Evolutionary conservation across 1,284 basidiomycete genomes (phyloP), one percentile per base, ranked within the genome.

Genomic region (Papiliotrema terrestris): DNA sequence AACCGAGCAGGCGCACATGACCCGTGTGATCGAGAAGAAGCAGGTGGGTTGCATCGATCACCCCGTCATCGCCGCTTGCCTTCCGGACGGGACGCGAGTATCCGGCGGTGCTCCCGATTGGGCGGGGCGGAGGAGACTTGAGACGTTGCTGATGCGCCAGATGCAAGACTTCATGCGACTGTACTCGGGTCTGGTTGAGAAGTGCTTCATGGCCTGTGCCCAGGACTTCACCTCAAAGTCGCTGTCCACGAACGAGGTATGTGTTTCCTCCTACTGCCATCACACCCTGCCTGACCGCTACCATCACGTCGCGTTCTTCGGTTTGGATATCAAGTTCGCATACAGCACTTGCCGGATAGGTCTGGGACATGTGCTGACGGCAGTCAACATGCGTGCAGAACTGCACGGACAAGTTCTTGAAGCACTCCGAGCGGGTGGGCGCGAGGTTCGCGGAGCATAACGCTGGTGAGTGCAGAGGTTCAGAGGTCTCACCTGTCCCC

Each of bases 121-220:
- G 8, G 43, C 43, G 15, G 20, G 8, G 26, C n/a, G 5, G 46
- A 38, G n/a, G 5, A 36, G 14, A 6, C 9, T 13, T 29, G 29
- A 20, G 35, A 6, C 25, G 32, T n/a, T 38, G 49, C 46, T 48
- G 50, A 52, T 48, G 32, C 19, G 47, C 56, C 77, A 98, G 91
- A 96, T 98, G 93, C 90, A 95, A 82, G 95, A 98, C 80, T 98
- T 98, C 70, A 83, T 98, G 82, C 83, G 83, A 70, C 87, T 98
- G 76, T 98, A 98, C 80, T 91, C 92, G n/a, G 88, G 87, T 68
- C 83, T 98, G 53, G 93, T 96, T 42, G 94, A 98, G 75, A 85
- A 89, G 64, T 98, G 95, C 78, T 98, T 98, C 82, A 91, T 83
- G 63, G 82, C 89, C 29, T 98, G 95, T 78, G 89, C 88, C 70